phyloP scores from a whole-genome alignment of 306 rosid genomes.

The Cercis canadensis region DNA sequence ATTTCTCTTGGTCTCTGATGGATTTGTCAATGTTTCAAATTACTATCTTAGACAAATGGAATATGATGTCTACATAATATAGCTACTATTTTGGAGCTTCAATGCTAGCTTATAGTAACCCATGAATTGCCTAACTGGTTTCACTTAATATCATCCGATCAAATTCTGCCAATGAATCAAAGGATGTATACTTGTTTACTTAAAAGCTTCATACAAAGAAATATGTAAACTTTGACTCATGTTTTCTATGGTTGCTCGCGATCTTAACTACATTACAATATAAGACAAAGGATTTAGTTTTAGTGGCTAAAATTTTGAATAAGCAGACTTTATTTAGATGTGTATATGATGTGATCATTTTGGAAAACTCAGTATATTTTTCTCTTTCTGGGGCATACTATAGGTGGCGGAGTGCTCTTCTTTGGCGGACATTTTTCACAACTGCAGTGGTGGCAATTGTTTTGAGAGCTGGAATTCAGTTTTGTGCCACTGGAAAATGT shows the following conservation, averaged over 20 bases:
- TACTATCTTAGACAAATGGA: background rate
- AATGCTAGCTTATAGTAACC: too few relatives aligned
- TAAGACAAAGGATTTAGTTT: conserved; percentile 10
- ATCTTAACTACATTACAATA: conserved; percentile 13
- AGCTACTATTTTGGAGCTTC: background rate
- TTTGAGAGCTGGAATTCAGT: conserved; percentile 64
- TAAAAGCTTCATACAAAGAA: background rate
- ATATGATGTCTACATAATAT: conserved; percentile 8
- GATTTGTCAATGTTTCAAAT: background rate
- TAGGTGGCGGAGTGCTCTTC: conserved; percentile 97
- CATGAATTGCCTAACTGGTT: too few relatives aligned
- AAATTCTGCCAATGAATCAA: too few relatives aligned
- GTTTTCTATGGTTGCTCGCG: conserved; percentile 26
- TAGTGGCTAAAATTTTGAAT: background rate
- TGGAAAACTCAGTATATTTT: conserved; percentile 25
- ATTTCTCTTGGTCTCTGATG: background rate
- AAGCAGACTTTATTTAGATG: background rate
- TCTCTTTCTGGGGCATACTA: conserved; percentile 15
- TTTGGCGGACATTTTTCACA: conserved; percentile 91
- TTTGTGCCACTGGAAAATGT: conserved; percentile 75
- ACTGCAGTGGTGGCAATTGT: conserved; percentile 92
- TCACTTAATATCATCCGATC: too few relatives aligned
- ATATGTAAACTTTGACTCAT: background rate
- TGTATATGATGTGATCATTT: conserved; percentile 2
- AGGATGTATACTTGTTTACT: background rate